These are phyloP conservation scores for Rhizopus arrhizus DNA, from an alignment of 371 early-diverging fungal species.

Conservation along the genomic window DNA sequence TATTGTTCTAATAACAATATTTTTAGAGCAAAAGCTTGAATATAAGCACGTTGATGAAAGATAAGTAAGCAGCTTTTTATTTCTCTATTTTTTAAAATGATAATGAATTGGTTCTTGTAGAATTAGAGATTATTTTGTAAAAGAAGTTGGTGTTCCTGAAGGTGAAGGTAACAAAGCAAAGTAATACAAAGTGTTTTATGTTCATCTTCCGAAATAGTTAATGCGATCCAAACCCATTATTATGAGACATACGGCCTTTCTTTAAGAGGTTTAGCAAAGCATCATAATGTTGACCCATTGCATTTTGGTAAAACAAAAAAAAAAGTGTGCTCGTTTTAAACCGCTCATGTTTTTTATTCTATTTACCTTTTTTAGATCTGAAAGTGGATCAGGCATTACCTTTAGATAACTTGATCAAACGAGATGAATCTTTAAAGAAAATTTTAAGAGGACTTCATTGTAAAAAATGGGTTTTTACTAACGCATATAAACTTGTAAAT, in stretches of 20 bases:
- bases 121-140: conserved; percentile 56
- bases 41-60: conserved; percentile 64
- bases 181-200: background rate
- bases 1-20: background rate
- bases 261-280: conserved; percentile 72
- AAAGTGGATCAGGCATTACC: conserved; percentile 78
- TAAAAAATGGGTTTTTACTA: conserved; percentile 84
- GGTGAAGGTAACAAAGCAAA: conserved; percentile 34
- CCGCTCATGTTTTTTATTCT: no score
- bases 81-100: background rate
- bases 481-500: conserved; percentile 71
- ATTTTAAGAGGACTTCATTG: conserved; percentile 62
- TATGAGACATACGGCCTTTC: conserved; percentile 76
- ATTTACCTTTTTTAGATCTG: conserved; percentile 39
- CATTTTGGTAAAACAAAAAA: conserved; percentile 50
- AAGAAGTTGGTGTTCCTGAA: conserved; percentile 53
- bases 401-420: conserved; percentile 64
- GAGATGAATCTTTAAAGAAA: conserved; percentile 64
- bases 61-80: conserved; percentile 40
- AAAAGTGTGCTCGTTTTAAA: no score
- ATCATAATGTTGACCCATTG: conserved; percentile 68
- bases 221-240: conserved; percentile 58
- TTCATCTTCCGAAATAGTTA: conserved; percentile 24
- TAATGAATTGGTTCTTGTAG: conserved; percentile 20
- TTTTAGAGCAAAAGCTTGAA: conserved; percentile 54